A percentile compares a stretch with the other conserved stretches of the same genome.
phyloP scores from a whole-genome alignment of 2,329 filamentous ascomycete genomes.

The Penicillium sp. region DNA sequence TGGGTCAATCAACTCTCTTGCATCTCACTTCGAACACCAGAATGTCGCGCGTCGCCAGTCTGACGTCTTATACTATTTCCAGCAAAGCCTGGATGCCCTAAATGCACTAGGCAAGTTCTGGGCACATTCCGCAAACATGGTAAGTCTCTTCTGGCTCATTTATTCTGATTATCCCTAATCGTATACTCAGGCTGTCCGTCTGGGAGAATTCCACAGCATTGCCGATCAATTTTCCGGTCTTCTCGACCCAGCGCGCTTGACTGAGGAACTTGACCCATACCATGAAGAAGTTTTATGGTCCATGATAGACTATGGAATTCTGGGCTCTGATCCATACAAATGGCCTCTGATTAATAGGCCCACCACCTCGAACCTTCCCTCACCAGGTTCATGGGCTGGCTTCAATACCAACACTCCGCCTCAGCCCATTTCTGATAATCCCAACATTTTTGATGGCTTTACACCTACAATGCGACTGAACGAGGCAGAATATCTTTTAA shows the following conservation, averaged over 20 bases:
- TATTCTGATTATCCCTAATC: neutral
- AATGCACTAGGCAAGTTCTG: slow-evolving; percentile 21
- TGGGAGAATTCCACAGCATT: slow-evolving; percentile 28
- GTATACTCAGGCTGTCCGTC: slow-evolving; percentile 14
- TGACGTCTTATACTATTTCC: slow-evolving; percentile 18
- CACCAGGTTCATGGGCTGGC: slow-evolving; percentile 15
- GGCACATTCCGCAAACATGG: slow-evolving; percentile 29
- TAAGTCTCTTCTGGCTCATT: slow-evolving; percentile 7
- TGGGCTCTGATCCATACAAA: slow-evolving; percentile 15
- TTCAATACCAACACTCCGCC: slow-evolving; percentile 3
- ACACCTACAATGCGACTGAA: slow-evolving; percentile 19
- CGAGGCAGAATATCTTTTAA: slow-evolving; percentile 21
- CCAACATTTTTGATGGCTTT: slow-evolving; percentile 8
- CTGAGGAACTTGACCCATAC: slow-evolving; percentile 21
- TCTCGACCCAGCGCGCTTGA: slow-evolving; percentile 19
- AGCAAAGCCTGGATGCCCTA: slow-evolving; percentile 21
- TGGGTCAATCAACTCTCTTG: slow-evolving; percentile 23
- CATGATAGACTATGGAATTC: slow-evolving; percentile 29
- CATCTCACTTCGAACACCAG: slow-evolving; percentile 17
- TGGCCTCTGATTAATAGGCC: slow-evolving; percentile 4
- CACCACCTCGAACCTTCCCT: slow-evolving; percentile 10
- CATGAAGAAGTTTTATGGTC: slow-evolving; percentile 23
- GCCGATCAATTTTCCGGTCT: slow-evolving; percentile 20
- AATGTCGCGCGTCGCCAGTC: slow-evolving; percentile 3
- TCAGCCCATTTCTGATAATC: neutral